Evolutionary conservation across 805 yeast species (phyloP), one percentile per base, ranked within the genome.

Genomic region (Myxozyma geophila): DNA sequence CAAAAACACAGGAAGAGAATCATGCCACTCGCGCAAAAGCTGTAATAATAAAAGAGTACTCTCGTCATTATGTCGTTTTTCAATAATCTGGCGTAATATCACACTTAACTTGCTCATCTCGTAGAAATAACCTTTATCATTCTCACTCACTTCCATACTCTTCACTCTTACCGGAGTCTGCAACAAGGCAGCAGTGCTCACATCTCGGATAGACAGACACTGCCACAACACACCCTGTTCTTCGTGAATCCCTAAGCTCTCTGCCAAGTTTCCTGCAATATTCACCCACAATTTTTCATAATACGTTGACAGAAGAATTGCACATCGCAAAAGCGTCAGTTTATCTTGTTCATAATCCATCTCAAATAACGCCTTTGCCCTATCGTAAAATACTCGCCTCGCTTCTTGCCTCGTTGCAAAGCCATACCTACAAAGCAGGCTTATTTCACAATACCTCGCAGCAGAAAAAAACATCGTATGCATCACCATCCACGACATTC

Each of bases 381-480:
- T 46, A 15, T 17, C 13, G 23, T 55, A 55, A 36, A 44, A 55
- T 10, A 17, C 19, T 28, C n/a, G 1, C n/a, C 52, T 51, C 7
- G 59, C 59, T n/a, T 55, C 59, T 10, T 41, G 13, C 15, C 39
- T 51, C 15, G 52, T 55, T 12, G 28, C 21, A n/a, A 46, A 19
- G 5, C 52, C 50, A 15, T 46, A 8, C n/a, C 54, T 43, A n/a
- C 37, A 36, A 5, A 59, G 33, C 10, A 54, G 17, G 9, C 15
- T 21, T 12, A 54, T 4, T 23, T 54, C 39, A 28, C 54, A 50
- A 37, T 54, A 33, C 21, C 64, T 8, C 7, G 50, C 48, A 4
- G 60, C 55, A 19, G 55, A 41, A 37, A 60, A 55, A 21, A 61
- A 60, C 23, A 62, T 28, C 3, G 66, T 40, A 23, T 62, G 59